Percentiles rank a stretch among this genome's conserved stretches.
Conservation (phyloP, 345 rosid genomes). For the Salix arbutifolia region DNA sequence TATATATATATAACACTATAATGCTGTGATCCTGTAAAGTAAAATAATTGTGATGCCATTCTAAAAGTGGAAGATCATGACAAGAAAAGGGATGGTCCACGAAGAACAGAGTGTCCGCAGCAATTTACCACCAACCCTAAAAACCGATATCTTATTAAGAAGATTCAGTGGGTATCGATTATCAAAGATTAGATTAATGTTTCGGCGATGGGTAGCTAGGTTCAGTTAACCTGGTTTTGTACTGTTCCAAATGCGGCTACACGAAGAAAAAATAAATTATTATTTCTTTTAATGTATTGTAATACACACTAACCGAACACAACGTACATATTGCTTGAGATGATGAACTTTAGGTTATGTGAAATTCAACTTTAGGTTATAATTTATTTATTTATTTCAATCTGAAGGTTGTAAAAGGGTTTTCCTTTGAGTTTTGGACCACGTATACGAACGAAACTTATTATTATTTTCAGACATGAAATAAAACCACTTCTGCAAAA, state of each 20-base stretch:
- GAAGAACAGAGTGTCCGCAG: neutral
- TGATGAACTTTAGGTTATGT: too few relatives aligned
- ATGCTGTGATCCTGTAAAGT: neutral
- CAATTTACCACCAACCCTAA: neutral
- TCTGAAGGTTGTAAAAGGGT: too few relatives aligned
- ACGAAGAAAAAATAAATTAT: neutral
- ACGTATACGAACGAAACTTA: too few relatives aligned
- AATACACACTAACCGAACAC: too few relatives aligned
- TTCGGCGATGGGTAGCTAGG: neutral
- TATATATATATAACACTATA: too few relatives aligned
- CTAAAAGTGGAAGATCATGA: neutral
- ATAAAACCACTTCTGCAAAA: too few relatives aligned
- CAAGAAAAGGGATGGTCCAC: neutral
- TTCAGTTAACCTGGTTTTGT: neutral
- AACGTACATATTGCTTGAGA: too few relatives aligned
- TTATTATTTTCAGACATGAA: too few relatives aligned
- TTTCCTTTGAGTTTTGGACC: too few relatives aligned
- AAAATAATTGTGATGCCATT: neutral
- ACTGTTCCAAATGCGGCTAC: conserved; percentile 1
- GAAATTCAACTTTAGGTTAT: too few relatives aligned
- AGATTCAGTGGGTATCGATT: neutral
- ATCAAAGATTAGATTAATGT: neutral
- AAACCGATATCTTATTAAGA: neutral
- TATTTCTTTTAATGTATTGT: too few relatives aligned
- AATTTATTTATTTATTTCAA: too few relatives aligned